Conservation (phyloP, 2,329 filamentous ascomycete genomes). For the Hortaea sp. region DNA sequence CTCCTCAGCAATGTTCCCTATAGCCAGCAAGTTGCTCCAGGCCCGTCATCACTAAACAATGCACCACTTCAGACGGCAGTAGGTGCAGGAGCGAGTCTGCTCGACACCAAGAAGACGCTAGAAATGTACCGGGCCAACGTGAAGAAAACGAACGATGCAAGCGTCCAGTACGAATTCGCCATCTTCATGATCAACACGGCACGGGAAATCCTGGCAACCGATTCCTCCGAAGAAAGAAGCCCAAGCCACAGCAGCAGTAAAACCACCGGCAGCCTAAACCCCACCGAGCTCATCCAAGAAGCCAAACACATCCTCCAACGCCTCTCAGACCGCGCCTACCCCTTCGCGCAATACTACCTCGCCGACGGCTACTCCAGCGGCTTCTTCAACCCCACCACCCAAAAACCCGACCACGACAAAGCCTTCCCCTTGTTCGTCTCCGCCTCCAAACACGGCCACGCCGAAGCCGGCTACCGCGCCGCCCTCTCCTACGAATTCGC, state of each 20-base stretch:
- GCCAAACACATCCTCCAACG: slow-evolving; percentile 81
- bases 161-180: slow-evolving; percentile 92
- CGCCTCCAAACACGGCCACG: slow-evolving; percentile 92
- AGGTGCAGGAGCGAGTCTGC: slow-evolving; percentile 79
- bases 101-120: slow-evolving; percentile 85
- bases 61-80: slow-evolving; percentile 67
- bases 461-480: slow-evolving; percentile 87
- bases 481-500: slow-evolving; percentile 96
- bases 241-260: slow-evolving; percentile 8
- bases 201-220: slow-evolving; percentile 53
- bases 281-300: slow-evolving; percentile 65
- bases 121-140: slow-evolving; percentile 97
- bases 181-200: slow-evolving; percentile 87
- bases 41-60: slow-evolving; percentile 61
- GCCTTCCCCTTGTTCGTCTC: slow-evolving; percentile 89
- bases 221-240: slow-evolving; percentile 24
- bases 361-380: slow-evolving; percentile 91
- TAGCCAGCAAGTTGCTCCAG: slow-evolving; percentile 63
- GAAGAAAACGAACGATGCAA: slow-evolving; percentile 87
- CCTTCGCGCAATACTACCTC: slow-evolving; percentile 96
- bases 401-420: slow-evolving; percentile 80
- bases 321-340: slow-evolving; percentile 78
- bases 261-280: slow-evolving; percentile 24
- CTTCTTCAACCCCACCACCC: slow-evolving; percentile 68
- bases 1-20: slow-evolving; percentile 58